Percentiles rank a stretch among this genome's conserved stretches.
phyloP scores from a whole-genome alignment of 2,329 filamentous ascomycete species.

The Helminthosporium solani region DNA sequence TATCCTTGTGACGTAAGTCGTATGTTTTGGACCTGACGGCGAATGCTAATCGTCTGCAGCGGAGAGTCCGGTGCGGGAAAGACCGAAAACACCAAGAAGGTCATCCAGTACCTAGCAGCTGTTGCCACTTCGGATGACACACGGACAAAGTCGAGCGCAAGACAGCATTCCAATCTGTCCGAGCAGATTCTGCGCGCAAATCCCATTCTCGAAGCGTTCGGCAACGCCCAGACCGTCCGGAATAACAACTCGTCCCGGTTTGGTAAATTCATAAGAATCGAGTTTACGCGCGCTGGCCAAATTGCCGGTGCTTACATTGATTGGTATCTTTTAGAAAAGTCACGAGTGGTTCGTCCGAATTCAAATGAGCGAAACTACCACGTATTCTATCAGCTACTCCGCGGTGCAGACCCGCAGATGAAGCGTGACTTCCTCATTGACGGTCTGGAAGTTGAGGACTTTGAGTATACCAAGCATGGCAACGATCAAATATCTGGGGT shows the following conservation, averaged over 20 bases:
- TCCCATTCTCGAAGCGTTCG: conserved; percentile 95
- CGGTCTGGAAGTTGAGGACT: conserved; percentile 76
- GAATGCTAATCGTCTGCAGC: conserved; percentile 36
- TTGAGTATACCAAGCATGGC: conserved; percentile 86
- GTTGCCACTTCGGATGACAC: conserved; percentile 83
- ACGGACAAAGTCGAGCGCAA: conserved; percentile 59
- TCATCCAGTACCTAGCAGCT: conserved; percentile 96
- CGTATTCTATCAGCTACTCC: conserved; percentile 92
- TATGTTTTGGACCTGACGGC: neutral
- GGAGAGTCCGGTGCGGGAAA: conserved; percentile 98
- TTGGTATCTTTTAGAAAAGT: conserved; percentile 98
- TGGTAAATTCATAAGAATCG: conserved; percentile 97
- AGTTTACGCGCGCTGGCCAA: conserved; percentile 82
- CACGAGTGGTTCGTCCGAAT: conserved; percentile 89
- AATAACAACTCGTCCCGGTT: conserved; percentile 99
- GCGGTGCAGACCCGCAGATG: conserved; percentile 72
- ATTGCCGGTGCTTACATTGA: conserved; percentile 97
- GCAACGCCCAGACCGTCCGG: conserved; percentile 94
- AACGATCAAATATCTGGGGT: conserved; percentile 90
- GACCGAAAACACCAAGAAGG: conserved; percentile 99
- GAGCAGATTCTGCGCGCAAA: conserved; percentile 96
- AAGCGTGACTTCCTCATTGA: conserved; percentile 76
- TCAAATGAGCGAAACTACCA: conserved; percentile 92
- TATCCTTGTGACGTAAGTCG: conserved; percentile 79
- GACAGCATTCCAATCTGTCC: conserved; percentile 79